Percentiles rank a stretch among this genome's conserved stretches.
Conservation (phyloP, 2,329 filamentous ascomycete genomes). For the Fonsecaea nubica region DNA sequence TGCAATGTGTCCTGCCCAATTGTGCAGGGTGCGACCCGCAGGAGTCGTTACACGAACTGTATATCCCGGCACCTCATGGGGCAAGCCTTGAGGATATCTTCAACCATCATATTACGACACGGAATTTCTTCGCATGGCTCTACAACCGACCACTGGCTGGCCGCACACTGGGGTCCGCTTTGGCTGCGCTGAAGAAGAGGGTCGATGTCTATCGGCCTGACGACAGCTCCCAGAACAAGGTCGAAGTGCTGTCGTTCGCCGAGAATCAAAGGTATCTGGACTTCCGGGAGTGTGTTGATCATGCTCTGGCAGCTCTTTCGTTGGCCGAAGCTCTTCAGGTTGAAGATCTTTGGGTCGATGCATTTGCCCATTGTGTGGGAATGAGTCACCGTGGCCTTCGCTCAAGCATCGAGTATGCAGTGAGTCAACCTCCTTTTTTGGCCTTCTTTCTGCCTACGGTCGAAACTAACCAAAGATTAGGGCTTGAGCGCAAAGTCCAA, state of each 20-base stretch:
- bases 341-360: slow-evolving; percentile 71
- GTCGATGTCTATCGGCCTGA: slow-evolving; percentile 67
- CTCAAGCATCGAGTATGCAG: slow-evolving; percentile 37
- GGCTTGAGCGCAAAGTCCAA: slow-evolving; percentile 60
- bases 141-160: slow-evolving; percentile 40
- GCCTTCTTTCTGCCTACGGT: neutral
- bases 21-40: slow-evolving; percentile 37
- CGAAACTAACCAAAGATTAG: slow-evolving; percentile 40
- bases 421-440: slow-evolving; percentile 18
- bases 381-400: slow-evolving; percentile 57
- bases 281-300: slow-evolving; percentile 68
- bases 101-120: slow-evolving; percentile 39
- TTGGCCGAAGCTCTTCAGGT: slow-evolving; percentile 71
- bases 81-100: slow-evolving; percentile 36
- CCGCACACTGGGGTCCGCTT: slow-evolving; percentile 64
- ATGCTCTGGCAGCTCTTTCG: slow-evolving; percentile 71
- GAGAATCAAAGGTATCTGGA: slow-evolving; percentile 73
- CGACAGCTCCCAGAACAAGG: slow-evolving; percentile 60
- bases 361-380: slow-evolving; percentile 78
- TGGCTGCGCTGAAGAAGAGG: slow-evolving; percentile 69
- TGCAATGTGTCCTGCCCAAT: slow-evolving; percentile 34
- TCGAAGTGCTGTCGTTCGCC: slow-evolving; percentile 69
- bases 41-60: slow-evolving; percentile 36
- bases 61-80: slow-evolving; percentile 37
- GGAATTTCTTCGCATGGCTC: slow-evolving; percentile 42